Base-by-base conservation (phyloP, 768 basidiomycete genomes). In the Solioccasus polychromus region DNA sequence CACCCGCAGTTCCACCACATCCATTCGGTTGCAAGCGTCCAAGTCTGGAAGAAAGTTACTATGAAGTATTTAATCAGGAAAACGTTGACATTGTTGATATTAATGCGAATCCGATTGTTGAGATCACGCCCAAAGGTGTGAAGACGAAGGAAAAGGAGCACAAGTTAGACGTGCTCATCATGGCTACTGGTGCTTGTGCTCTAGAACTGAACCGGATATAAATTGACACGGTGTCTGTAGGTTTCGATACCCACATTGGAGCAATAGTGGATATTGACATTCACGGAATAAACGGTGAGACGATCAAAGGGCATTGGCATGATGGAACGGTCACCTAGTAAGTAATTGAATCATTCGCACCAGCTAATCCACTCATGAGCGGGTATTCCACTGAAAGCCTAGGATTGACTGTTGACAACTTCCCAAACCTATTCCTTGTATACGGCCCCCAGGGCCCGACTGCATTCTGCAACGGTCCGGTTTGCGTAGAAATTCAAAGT, bases 381-480 rank as follows among this genome's bases (percentile, higher is more conserved):
- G 4, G 18, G 18, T 5, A 17, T 17, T 18, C 17, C 8, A 18
- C 8, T 18, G n/a, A 18, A n/a, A 34, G 32, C 17, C 8, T n/a
- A 17, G 32, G n/a, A 34, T 17, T 34, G 32, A 34, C 17, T 15
- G 18, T 18, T 17, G 32, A 34, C 18, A 8, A 10, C 32, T 38
- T 47, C 40, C 35, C 35, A n/a, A 42, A 48, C 39, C 34, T 42
- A n/a, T 47, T 31, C 23, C 31, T 39, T 20, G 29, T 28, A 7
- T 34, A 48, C 12, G 41, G 41, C 18, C 47, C 47, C 9, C 46
- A 47, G 9, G 46, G 40, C 11, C 45, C 45, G 8, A 41, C 25
- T 5, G 32, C 39, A 7, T 29, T 36, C 31, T 37, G 36, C 25
- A 48, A 39, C 15, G 48, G 38, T 15, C 37, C 48, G 15, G 37